A percentile compares a stretch with the other conserved stretches of the same genome.
Evolutionary conservation across 208 protist genomes (phyloP).

Genomic region (Crithidia mellificae): DNA sequence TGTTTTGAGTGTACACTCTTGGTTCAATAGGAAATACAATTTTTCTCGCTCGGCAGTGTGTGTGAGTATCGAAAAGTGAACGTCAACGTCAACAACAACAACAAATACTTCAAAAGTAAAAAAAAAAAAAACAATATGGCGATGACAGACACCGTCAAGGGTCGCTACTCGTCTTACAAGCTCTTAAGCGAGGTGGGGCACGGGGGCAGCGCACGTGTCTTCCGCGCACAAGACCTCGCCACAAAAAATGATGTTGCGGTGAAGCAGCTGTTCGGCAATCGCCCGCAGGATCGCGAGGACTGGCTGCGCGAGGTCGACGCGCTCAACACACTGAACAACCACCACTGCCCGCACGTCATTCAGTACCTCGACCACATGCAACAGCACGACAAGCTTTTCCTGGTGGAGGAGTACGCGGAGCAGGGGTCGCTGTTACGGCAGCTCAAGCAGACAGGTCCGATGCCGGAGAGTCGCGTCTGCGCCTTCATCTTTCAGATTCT

Average conservation of each 20-base stretch:
- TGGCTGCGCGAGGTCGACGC: conserved; percentile 78
- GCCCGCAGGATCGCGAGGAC: conserved; percentile 44
- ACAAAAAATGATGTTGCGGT: conserved; percentile 62
- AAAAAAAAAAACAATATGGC: too few species aligned
- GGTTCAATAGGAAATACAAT: too few species aligned
- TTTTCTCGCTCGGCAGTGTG: too few species aligned
- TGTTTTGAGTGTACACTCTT: too few species aligned
- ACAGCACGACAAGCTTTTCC: conserved; percentile 53
- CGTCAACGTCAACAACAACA: too few species aligned
- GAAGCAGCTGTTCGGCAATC: conserved; percentile 53
- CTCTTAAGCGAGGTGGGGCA: conserved; percentile 72
- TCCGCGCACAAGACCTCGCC: conserved; percentile 54
- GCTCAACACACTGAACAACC: conserved; percentile 50
- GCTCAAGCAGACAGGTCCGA: conserved; percentile 22
- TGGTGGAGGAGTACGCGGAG: conserved; percentile 77
- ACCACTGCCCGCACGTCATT: conserved; percentile 53
- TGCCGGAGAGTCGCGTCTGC: conserved; percentile 18
- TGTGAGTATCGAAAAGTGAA: too few species aligned
- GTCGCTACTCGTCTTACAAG: conserved; percentile 80
- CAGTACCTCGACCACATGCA: conserved; percentile 85
- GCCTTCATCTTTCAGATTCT: conserved; percentile 23
- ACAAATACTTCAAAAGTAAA: too few species aligned
- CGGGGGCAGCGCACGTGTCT: conserved; percentile 77
- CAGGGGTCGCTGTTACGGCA: conserved; percentile 62
- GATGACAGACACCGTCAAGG: conserved; percentile 53